These are phyloP conservation scores for Lunularia cruciata DNA, from an alignment of 225 moss, liverwort and hornwort genomes.

Conservation along the genomic window DNA sequence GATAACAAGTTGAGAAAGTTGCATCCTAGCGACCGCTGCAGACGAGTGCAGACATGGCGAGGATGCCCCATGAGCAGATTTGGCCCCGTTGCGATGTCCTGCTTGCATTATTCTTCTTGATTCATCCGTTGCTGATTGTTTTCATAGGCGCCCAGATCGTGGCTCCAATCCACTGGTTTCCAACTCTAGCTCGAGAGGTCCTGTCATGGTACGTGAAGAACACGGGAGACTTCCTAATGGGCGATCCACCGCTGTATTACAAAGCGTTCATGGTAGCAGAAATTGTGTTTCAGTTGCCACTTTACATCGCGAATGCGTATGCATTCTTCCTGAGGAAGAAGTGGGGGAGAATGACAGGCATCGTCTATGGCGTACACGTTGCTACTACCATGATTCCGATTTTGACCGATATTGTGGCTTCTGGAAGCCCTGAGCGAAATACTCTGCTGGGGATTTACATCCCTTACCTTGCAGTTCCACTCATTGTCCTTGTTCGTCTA, in stretches of 20 bases:
- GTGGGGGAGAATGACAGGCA: conserved; percentile 67
- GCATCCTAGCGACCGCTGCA: too few species aligned
- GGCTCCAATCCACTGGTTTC: conserved; percentile 43
- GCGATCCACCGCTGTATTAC: conserved; percentile 44
- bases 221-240: conserved; percentile 63
- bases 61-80: too few species aligned
- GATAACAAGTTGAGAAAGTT: too few species aligned
- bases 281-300: conserved; percentile 59
- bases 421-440: conserved; percentile 51
- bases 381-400: conserved; percentile 73
- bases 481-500: conserved; percentile 49
- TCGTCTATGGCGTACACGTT: conserved; percentile 56
- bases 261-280: conserved; percentile 53
- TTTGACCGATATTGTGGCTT: conserved; percentile 55
- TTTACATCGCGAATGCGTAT: conserved; percentile 47
- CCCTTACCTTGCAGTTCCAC: conserved; percentile 46
- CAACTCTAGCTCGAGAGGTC: conserved; percentile 31
- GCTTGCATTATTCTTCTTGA: conserved; percentile 47
- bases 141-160: conserved; percentile 58
- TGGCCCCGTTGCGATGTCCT: conserved; percentile 19
- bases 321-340: conserved; percentile 61
- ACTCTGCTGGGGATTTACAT: conserved; percentile 52
- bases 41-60: too few species aligned
- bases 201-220: conserved; percentile 49
- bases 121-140: conserved; percentile 50